These are phyloP conservation scores for Amanita polypyramis DNA, from an alignment of 768 basidiomycete species.

Conservation along the genomic window DNA sequence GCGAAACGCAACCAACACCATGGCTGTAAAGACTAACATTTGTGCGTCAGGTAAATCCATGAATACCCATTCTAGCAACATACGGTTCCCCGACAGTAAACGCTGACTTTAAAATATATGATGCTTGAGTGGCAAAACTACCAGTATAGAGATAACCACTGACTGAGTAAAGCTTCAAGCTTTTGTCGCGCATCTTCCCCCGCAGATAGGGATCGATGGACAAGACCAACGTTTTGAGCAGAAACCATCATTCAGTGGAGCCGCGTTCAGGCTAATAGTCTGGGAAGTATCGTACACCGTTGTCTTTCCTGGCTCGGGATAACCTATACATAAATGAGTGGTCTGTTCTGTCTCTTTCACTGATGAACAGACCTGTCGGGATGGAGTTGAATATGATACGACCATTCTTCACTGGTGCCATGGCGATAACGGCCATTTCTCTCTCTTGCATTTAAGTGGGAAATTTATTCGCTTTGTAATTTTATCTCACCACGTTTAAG, in stretches of 20 bases:
- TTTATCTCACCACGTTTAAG: too few species aligned
- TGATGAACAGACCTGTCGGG: conserved; percentile 10
- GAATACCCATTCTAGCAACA: background rate
- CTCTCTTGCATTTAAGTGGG: too few species aligned
- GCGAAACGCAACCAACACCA: conserved; percentile 26
- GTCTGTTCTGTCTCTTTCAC: background rate
- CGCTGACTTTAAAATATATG: conserved; percentile 7
- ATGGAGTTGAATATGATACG: conserved; percentile 21
- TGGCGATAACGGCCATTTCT: too few species aligned
- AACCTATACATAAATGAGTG: conserved; percentile 7
- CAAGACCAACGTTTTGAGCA: conserved; percentile 33
- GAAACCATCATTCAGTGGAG: conserved; percentile 26
- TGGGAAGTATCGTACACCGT: conserved; percentile 26
- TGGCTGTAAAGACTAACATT: conserved; percentile 15
- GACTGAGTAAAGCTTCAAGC: conserved; percentile 14
- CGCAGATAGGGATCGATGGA: conserved; percentile 37
- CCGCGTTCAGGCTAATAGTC: conserved; percentile 33
- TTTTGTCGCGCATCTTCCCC: conserved; percentile 23
- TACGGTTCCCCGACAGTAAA: conserved; percentile 17
- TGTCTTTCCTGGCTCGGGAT: conserved; percentile 26
- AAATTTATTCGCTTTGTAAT: too few species aligned
- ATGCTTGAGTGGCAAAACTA: background rate
- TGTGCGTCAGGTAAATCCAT: background rate
- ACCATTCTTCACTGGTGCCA: conserved; percentile 16
- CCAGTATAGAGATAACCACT: background rate